phyloP scores from a whole-genome alignment of 2,329 filamentous ascomycete species.

The Sporothrix curviconia region DNA sequence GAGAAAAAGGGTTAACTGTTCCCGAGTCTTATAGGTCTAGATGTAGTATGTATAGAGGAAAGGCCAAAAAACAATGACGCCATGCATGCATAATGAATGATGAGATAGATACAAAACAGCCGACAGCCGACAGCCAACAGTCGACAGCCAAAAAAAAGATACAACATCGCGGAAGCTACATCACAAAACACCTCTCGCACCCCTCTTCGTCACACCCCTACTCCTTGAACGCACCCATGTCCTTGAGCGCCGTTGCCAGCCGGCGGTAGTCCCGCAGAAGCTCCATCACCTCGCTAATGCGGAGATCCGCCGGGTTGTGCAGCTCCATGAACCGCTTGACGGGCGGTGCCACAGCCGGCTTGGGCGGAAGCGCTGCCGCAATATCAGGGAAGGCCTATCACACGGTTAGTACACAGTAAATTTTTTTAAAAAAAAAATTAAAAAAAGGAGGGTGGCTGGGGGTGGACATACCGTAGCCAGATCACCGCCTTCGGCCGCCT shows the following conservation, averaged over 20 bases:
- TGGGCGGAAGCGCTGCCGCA: constrained; percentile 47
- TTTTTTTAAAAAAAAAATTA: not conserved
- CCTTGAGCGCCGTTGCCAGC: constrained; percentile 58
- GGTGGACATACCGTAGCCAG: constrained; percentile 45
- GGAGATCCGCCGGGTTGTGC: constrained; percentile 62
- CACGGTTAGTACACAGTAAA: not conserved
- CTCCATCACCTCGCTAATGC: constrained; percentile 65
- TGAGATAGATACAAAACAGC: too few species aligned
- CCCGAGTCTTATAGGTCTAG: too few species aligned
- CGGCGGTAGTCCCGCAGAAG: constrained; percentile 69
- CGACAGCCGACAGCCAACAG: too few species aligned
- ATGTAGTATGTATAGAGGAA: too few species aligned
- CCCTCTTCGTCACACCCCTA: not conserved
- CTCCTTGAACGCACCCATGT: constrained; percentile 53
- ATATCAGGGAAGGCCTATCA: constrained; percentile 56
- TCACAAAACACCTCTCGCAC: not conserved
- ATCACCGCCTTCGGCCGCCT: constrained; percentile 46
- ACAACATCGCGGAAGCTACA: too few species aligned
- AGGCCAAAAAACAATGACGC: too few species aligned
- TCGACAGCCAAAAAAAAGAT: too few species aligned
- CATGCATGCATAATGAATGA: too few species aligned
- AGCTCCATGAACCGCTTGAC: constrained; percentile 68
- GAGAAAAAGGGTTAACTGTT: too few species aligned
- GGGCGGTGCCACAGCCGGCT: constrained; percentile 57
- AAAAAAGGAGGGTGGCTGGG: not conserved